Base-by-base conservation (phyloP, 768 basidiomycete genomes). In the Tulasnella sp. region DNA sequence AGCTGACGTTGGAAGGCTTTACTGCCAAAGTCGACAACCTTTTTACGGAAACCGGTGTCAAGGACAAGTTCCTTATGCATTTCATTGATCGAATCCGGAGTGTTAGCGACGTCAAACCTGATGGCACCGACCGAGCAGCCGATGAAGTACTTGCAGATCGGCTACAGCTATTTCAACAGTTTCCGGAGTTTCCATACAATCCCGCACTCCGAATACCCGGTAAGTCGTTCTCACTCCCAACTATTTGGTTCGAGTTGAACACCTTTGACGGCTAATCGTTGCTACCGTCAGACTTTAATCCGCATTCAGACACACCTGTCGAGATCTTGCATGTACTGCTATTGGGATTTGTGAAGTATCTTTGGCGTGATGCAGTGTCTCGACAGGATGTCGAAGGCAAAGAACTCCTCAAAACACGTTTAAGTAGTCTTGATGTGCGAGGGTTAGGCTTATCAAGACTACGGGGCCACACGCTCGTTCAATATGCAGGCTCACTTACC, bases 1-100 rank as follows among this genome's bases (percentile, higher is more conserved):
- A 59, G 37, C 76, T 0, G 63, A 76, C 16, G 83, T 74, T 75
- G 73, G 83, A 82, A 0, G 75, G 44, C 22, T 47, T 22, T 14
- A 14, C 79, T 62, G 79, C 41, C 17, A 71, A 62, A n/a, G 19
- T 34, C 29, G 62, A 64, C 14, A 32, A 32, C 12, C 14, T 12
- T 14, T 12, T 12, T 12, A 26, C 12, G 62, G 62, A 64, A 34
- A 26, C 12, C 16, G 32, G 39, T 41, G 69, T 16, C 11, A 14
- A 70, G 9, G 59, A 62, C 22, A 16, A 35, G 12, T 11, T n/a
- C 9, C 12, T 7, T n/a, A 32, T 17, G 44, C 39, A 42, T 63
- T 62, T 8, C 17, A n/a, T 37, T 8, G 9, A 14, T 16, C 22
- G 36, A 9, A n/a, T 70, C 34, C n/a, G 41, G 47, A 62, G 19